Evolutionary conservation across 306 rosid species (phyloP).

Genomic region (Dryas drummondii): DNA sequence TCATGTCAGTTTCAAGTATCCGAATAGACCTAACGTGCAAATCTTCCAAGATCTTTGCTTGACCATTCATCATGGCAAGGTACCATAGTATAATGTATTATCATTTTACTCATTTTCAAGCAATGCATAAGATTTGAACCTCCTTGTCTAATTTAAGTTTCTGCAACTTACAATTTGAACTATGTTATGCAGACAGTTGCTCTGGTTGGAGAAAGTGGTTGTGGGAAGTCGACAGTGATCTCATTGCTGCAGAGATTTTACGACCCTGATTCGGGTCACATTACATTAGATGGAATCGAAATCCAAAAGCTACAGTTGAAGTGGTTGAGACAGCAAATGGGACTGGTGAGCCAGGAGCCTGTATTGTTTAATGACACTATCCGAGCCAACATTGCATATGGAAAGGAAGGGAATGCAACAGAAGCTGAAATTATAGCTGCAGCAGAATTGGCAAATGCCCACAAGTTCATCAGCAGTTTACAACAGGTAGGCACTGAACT

Average conservation of each 20-base stretch:
- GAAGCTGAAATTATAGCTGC: conserved; percentile 63
- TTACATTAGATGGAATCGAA: conserved; percentile 54
- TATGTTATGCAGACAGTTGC: conserved; percentile 49
- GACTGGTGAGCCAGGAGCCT: conserved; percentile 71
- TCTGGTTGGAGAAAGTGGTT: conserved; percentile 72
- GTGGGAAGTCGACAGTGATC: conserved; percentile 66
- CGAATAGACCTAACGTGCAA: conserved; percentile 38
- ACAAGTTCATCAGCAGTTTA: conserved; percentile 60
- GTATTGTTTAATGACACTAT: conserved; percentile 56
- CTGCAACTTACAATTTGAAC: neutral
- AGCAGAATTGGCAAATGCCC: conserved; percentile 61
- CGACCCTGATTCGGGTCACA: conserved; percentile 62
- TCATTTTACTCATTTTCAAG: neutral
- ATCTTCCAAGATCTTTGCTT: conserved; percentile 43
- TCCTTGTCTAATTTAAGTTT: neutral
- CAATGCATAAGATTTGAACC: neutral
- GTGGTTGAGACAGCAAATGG: conserved; percentile 72
- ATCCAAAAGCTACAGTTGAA: conserved; percentile 48
- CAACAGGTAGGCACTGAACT: conserved; percentile 40
- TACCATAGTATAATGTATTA: neutral
- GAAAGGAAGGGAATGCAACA: conserved; percentile 56
- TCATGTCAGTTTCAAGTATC: conserved; percentile 46
- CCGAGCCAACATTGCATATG: conserved; percentile 61
- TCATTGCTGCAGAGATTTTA: conserved; percentile 62
- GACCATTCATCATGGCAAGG: conserved; percentile 46